Conservation (phyloP, 306 rosid genomes). For the Rubus idaeus region DNA sequence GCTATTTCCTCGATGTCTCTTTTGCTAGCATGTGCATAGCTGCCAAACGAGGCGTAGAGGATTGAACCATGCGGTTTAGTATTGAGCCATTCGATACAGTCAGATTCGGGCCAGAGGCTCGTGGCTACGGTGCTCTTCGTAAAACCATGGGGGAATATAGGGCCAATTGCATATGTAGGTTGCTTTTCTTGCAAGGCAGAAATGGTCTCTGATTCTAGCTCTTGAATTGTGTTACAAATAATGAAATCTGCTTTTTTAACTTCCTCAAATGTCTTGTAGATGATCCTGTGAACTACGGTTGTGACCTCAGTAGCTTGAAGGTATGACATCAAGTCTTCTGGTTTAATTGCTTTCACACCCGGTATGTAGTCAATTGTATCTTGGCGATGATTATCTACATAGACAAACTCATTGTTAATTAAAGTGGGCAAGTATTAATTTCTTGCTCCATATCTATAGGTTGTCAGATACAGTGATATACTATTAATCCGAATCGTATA, state of each 20-base stretch:
- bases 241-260: conserved; percentile 24
- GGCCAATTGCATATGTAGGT: conserved; percentile 20
- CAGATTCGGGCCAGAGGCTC: conserved; percentile 22
- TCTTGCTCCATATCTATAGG: too few species aligned
- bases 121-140: conserved; percentile 20
- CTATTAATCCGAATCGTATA: background rate
- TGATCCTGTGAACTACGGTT: background rate
- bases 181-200: conserved; percentile 29
- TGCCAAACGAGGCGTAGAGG: conserved; percentile 16
- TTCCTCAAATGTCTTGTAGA: conserved; percentile 22
- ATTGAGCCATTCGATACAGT: conserved; percentile 14
- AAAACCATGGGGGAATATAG: conserved; percentile 16
- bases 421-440: too few species aligned
- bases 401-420: background rate
- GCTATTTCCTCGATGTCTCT: conserved; percentile 18
- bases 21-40: conserved; percentile 20
- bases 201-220: conserved; percentile 29
- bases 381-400: conserved; percentile 8
- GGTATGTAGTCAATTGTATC: conserved; percentile 28
- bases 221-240: conserved; percentile 23
- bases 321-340: conserved; percentile 26
- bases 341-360: conserved; percentile 23
- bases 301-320: conserved; percentile 19
- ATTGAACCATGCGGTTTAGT: conserved; percentile 12
- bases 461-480: background rate